phyloP scores from a whole-genome alignment of 257 asterid genomes.

The Fraxinus pennsylvanica region DNA sequence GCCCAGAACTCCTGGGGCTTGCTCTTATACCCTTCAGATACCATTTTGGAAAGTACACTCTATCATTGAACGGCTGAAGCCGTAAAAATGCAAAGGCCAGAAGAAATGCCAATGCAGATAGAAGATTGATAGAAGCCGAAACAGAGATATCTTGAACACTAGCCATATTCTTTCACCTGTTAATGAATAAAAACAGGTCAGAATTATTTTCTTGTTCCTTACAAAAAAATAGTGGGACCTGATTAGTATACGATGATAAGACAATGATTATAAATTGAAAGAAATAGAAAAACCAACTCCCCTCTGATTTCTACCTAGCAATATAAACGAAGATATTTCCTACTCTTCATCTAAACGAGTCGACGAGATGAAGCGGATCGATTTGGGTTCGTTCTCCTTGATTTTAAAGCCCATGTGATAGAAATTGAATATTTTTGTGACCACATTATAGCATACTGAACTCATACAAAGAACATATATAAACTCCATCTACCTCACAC shows the following conservation, averaged over 20 bases:
- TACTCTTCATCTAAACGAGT: background rate
- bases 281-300: no score
- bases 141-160: slow-evolving; percentile 58
- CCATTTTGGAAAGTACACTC: slow-evolving; percentile 92
- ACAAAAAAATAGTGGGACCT: background rate
- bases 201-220: background rate
- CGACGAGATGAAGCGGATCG: background rate
- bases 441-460: background rate
- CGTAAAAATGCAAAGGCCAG: slow-evolving; percentile 72
- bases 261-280: background rate
- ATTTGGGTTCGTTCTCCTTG: background rate
- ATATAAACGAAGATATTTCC: slow-evolving; percentile 8
- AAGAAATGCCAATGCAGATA: slow-evolving; percentile 76
- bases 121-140: slow-evolving; percentile 72
- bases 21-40: slow-evolving; percentile 69
- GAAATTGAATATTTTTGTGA: background rate
- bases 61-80: slow-evolving; percentile 70
- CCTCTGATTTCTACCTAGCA: no score
- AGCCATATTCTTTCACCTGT: slow-evolving; percentile 53
- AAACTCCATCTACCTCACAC: slow-evolving; percentile 5
- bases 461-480: background rate
- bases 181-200: background rate
- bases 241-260: background rate
- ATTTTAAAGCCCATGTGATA: background rate
- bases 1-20: slow-evolving; percentile 55